Conservation (phyloP, 2,329 filamentous ascomycete genomes). For the Penicillium digitatum region DNA sequence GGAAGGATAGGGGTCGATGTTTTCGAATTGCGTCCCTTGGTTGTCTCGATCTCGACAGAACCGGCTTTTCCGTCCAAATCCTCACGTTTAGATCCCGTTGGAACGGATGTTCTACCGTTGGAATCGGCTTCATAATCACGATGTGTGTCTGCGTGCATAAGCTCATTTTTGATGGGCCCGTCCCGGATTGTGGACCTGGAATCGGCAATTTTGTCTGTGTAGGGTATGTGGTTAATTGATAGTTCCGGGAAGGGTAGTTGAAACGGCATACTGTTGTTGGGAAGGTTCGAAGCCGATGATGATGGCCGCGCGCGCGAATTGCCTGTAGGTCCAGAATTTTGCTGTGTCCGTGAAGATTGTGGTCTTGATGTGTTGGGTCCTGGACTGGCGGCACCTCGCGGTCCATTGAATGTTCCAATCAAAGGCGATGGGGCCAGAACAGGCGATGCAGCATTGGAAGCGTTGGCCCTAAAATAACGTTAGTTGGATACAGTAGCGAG, state of each 20-base stretch:
- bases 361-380: constrained; percentile 59
- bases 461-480: constrained; percentile 44
- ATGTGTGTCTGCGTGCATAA: constrained; percentile 36
- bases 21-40: constrained; percentile 40
- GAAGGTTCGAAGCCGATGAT: constrained; percentile 59
- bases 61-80: constrained; percentile 34
- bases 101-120: constrained; percentile 13
- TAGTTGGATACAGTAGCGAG: constrained; percentile 7
- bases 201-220: constrained; percentile 44
- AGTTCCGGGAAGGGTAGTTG: constrained; percentile 26
- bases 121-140: constrained; percentile 30
- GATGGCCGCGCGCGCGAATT: constrained; percentile 55
- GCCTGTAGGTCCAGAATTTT: constrained; percentile 65
- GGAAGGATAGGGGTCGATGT: constrained; percentile 40
- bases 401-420: constrained; percentile 57
- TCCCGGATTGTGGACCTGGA: constrained; percentile 54
- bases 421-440: constrained; percentile 73
- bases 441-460: constrained; percentile 58
- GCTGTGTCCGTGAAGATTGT: constrained; percentile 66
- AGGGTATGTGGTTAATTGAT: constrained; percentile 21
- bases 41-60: constrained; percentile 33
- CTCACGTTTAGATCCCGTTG: constrained; percentile 33
- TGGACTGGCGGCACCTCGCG: constrained; percentile 61
- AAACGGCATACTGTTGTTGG: constrained; percentile 50
- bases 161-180: constrained; percentile 29